Evolutionary conservation across 23 red algal species (phyloP).

Genomic region (Gracilaria domingensis): DNA sequence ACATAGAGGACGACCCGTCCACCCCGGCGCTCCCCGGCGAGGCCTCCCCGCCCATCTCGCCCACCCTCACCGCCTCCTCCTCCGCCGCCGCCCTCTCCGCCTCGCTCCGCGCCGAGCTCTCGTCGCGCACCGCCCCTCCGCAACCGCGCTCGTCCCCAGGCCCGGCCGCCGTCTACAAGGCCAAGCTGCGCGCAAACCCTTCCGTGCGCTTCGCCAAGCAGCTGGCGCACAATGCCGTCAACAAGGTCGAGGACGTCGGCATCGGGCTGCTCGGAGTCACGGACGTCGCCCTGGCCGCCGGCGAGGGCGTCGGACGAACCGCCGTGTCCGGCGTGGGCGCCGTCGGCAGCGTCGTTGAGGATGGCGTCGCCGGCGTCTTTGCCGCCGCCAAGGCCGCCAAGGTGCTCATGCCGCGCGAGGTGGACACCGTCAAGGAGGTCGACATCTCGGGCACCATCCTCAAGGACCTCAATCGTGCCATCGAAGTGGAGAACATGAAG

Average conservation of each 20-base stretch:
- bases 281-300: conserved; percentile 35
- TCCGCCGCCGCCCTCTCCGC: background rate
- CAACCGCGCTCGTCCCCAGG: conserved; percentile 6
- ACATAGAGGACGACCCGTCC: background rate
- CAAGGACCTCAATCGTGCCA: conserved; percentile 75
- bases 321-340: conserved; percentile 65
- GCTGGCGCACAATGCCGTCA: conserved; percentile 63
- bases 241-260: conserved; percentile 80
- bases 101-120: background rate
- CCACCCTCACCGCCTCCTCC: conserved; percentile 8
- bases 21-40: conserved; percentile 24
- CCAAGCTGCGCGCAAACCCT: conserved; percentile 28
- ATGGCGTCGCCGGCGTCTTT: conserved; percentile 49
- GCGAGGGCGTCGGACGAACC: conserved; percentile 61
- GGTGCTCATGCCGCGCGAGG: conserved; percentile 21
- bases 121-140: background rate
- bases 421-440: conserved; percentile 78
- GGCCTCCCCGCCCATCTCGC: background rate
- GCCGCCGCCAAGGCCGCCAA: background rate
- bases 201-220: conserved; percentile 63
- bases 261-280: conserved; percentile 73
- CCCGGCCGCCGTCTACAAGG: background rate
- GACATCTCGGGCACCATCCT: conserved; percentile 80
- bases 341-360: conserved; percentile 59
- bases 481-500: conserved; percentile 67